Evolutionary conservation across 306 rosid species (phyloP), one percentile per base, ranked within the genome.

Genomic region (Gillenia trifoliata): DNA sequence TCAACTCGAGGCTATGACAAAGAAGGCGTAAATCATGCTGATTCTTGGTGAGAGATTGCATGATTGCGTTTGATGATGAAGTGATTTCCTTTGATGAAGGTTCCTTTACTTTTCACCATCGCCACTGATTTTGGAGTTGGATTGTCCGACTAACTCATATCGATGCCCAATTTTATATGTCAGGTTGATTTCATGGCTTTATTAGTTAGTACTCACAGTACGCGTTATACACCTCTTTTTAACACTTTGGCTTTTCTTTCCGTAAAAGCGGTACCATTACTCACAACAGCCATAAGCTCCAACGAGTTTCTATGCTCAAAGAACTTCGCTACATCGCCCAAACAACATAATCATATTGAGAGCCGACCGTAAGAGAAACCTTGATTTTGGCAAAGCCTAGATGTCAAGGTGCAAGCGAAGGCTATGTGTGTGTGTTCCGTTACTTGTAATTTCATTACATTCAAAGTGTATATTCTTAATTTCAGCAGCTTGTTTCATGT

Each of bases 261-360:
- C 91, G 90, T 97, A 81, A 63, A 87, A 77, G 74, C 56, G 98
- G 98, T 11, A 83, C 22, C 63, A 81, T 93, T 81, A 87, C 97
- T 52, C 90, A 90, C 84, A 93, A 93, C 71, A 91, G 97, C 50
- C 70, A 79, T 41, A 79, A 68, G 52, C 74, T 78, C n/a, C 49
- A 76, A 89, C 28, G 95, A 93, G n/a, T 93, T 93, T 60, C n/a
- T n/a, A n/a, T 85, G 79, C 62, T 74, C 87, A 79, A 84, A 88
- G 98, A 67, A 90, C 97, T 64, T 78, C 97, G 98, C 98, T 93
- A 90, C 83, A 90, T 89, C 43, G 82, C 97, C 80, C 98, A 93
- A 82, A 89, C 98, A 47, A 97, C n/a, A 93, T 81, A 85, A 90
- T 78, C 93, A 93, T 78, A 82, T 86, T 49, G 93, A 63, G 98